Conservation (phyloP, 2,329 filamentous ascomycete species). For the Alternaria brassicae region DNA sequence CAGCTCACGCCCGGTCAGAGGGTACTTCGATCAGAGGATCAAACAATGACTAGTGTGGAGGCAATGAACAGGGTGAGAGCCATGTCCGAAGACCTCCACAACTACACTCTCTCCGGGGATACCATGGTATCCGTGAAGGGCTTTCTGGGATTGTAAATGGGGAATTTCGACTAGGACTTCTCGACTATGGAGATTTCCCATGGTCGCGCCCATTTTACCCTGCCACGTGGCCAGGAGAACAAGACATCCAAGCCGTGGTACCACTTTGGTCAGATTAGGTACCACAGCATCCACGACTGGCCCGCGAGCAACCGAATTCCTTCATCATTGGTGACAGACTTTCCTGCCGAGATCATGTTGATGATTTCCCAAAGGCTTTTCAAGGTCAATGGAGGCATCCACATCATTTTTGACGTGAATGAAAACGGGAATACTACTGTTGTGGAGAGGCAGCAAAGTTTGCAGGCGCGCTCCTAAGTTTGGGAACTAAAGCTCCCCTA, state of each 20-base stretch:
- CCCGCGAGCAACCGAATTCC: background rate
- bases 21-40: background rate
- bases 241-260: background rate
- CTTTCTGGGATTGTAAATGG: background rate
- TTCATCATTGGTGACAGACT: background rate
- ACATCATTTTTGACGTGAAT: background rate
- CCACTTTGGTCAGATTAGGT: background rate
- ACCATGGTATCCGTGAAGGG: background rate
- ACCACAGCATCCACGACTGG: background rate
- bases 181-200: background rate
- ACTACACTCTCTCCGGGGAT: background rate
- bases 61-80: background rate
- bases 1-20: background rate
- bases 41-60: background rate
- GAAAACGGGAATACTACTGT: background rate
- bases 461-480: background rate
- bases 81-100: background rate
- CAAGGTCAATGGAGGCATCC: background rate
- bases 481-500: background rate
- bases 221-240: background rate
- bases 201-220: background rate
- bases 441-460: background rate
- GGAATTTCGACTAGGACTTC: background rate
- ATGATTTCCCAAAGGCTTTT: background rate
- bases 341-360: background rate